These are phyloP conservation scores for Cercospora sojina DNA, from an alignment of 2,329 filamentous ascomycete species.

Conservation along the genomic window DNA sequence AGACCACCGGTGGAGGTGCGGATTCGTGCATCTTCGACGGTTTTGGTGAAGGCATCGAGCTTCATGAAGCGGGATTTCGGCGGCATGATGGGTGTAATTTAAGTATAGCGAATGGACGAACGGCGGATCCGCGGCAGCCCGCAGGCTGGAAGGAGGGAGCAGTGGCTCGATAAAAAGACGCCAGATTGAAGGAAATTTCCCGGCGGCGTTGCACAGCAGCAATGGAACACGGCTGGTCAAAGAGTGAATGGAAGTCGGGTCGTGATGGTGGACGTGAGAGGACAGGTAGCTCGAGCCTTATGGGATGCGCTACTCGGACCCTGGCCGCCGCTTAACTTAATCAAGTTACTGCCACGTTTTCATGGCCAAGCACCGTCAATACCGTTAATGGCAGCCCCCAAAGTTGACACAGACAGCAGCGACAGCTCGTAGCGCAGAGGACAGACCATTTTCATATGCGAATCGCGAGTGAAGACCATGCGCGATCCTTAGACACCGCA, in stretches of 20 bases:
- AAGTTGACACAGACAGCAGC: background rate
- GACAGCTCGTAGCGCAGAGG: background rate
- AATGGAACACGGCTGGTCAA: background rate
- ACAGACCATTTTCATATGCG: background rate
- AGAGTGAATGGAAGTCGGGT: background rate
- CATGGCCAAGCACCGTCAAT: background rate
- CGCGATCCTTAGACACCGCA: background rate
- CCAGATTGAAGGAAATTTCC: background rate
- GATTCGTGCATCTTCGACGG: slow-evolving; percentile 91
- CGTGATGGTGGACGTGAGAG: background rate
- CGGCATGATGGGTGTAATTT: slow-evolving; percentile 60
- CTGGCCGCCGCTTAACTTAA: background rate
- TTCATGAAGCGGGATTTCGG: slow-evolving; percentile 90
- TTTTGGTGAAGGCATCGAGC: slow-evolving; percentile 97
- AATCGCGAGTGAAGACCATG: background rate
- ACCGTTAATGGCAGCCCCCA: background rate
- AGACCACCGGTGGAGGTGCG: slow-evolving; percentile 94
- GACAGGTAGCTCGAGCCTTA: background rate
- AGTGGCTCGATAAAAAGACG: background rate
- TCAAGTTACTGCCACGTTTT: slow-evolving; percentile 5
- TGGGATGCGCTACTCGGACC: background rate
- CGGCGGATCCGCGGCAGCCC: slow-evolving; percentile 16
- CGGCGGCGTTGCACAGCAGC: background rate
- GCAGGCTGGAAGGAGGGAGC: slow-evolving; percentile 20
- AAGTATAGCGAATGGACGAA: slow-evolving; percentile 3